phyloP scores from a whole-genome alignment of 2,329 filamentous ascomycete species.

The Trichoderma breve region DNA sequence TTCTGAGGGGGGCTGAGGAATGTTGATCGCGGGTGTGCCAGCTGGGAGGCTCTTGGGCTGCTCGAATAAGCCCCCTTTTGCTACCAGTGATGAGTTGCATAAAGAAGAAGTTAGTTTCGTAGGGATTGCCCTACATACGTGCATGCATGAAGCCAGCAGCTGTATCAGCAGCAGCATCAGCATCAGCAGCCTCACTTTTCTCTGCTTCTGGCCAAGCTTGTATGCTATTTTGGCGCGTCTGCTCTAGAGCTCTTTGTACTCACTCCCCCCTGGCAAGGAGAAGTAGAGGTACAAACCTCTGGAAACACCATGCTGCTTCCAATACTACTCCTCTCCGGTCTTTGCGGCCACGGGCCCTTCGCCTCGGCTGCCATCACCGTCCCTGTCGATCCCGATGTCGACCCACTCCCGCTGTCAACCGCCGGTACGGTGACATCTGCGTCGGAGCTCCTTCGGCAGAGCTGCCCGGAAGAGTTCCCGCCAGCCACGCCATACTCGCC shows the following conservation, averaged over 20 bases:
- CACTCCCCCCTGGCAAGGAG: background rate
- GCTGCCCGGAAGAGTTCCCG: slow-evolving; percentile 35
- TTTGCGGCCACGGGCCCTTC: background rate
- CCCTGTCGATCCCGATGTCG: slow-evolving; percentile 24
- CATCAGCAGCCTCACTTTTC: background rate
- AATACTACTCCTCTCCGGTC: slow-evolving; percentile 1
- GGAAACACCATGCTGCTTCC: background rate
- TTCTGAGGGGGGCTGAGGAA: background rate
- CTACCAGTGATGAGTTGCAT: background rate
- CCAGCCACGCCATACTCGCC: slow-evolving; percentile 25
- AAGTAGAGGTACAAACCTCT: background rate
- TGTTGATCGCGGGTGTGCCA: background rate
- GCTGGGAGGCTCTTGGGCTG: background rate
- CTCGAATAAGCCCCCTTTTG: background rate
- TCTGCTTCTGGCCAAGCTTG: background rate
- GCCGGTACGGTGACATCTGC: slow-evolving; percentile 29
- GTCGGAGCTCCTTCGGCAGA: slow-evolving; percentile 31
- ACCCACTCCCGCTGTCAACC: slow-evolving; percentile 28
- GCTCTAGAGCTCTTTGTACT: background rate
- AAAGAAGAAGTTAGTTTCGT: background rate
- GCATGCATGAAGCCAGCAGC: background rate
- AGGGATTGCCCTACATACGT: background rate
- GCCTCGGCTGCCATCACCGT: slow-evolving; percentile 10
- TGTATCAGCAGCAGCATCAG: background rate
- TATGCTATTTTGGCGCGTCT: background rate